These are phyloP conservation scores for Citrullus colocynthis DNA, from an alignment of 306 rosid species.

Conservation along the genomic window DNA sequence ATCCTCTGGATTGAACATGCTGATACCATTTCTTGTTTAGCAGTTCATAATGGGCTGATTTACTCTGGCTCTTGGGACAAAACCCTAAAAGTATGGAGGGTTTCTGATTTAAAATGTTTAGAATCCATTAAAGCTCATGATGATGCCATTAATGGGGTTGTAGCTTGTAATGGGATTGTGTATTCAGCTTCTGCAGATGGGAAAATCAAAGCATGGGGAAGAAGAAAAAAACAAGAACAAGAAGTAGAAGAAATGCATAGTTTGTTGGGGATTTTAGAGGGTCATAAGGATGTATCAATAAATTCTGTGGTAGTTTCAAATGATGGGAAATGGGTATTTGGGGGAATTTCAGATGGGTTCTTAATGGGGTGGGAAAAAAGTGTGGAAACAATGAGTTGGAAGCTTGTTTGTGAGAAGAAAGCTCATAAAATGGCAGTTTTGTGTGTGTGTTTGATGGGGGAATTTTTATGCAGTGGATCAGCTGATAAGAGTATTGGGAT, in stretches of 20 bases:
- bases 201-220: constrained; percentile 78
- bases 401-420: constrained; percentile 40
- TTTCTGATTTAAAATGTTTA: constrained; percentile 76
- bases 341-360: constrained; percentile 67
- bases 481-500: constrained; percentile 77
- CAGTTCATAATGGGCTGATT: constrained; percentile 45
- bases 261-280: constrained; percentile 48
- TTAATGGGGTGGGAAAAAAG: constrained; percentile 57
- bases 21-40: constrained; percentile 75
- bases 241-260: constrained; percentile 18
- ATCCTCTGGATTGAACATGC: constrained; percentile 79
- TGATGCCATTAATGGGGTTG: constrained; percentile 79
- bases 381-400: constrained; percentile 29
- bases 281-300: constrained; percentile 65
- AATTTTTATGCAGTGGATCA: constrained; percentile 64
- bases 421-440: constrained; percentile 76
- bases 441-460: constrained; percentile 60
- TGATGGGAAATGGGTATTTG: constrained; percentile 76
- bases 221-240: constrained; percentile 11
- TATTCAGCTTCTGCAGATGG: constrained; percentile 99
- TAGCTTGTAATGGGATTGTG: constrained; percentile 48
- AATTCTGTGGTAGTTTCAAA: constrained; percentile 61
- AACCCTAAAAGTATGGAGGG: constrained; percentile 70
- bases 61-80: constrained; percentile 97
- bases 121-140: constrained; percentile 86